Evolutionary conservation across 768 basidiomycete species (phyloP).

Genomic region (Clitopilus passeckerianus): DNA sequence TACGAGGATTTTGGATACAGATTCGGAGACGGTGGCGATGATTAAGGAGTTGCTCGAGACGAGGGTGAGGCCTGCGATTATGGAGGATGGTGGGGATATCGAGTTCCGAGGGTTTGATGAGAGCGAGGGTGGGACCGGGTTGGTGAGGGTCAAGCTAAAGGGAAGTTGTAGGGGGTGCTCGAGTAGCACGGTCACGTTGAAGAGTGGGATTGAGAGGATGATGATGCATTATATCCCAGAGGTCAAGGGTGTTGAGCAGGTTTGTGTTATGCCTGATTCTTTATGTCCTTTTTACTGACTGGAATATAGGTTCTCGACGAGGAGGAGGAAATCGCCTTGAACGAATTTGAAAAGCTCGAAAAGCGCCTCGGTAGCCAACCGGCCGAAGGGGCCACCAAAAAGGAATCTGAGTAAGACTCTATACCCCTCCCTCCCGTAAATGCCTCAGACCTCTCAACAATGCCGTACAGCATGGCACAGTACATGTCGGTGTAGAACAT

Average conservation of each 20-base stretch:
- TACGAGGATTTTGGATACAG: conserved; percentile 88
- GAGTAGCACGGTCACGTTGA: conserved; percentile 91
- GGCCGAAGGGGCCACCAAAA: conserved; percentile 30
- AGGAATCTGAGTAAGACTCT: conserved; percentile 40
- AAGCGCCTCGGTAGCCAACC: conserved; percentile 37
- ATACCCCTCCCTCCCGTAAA: neutral
- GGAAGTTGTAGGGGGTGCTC: conserved; percentile 96
- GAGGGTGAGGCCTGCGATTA: conserved; percentile 91
- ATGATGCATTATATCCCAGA: conserved; percentile 98
- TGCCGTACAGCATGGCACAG: conserved; percentile 57
- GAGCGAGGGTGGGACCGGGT: conserved; percentile 49
- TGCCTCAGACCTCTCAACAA: neutral
- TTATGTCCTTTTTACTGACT: conserved; percentile 1
- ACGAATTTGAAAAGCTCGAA: conserved; percentile 89
- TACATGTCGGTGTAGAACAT: conserved; percentile 71
- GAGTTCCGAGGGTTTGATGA: conserved; percentile 92
- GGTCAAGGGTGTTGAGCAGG: conserved; percentile 89
- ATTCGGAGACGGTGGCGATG: conserved; percentile 97
- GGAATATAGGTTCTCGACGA: conserved; percentile 73
- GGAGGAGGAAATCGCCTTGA: conserved; percentile 82
- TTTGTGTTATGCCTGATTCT: conserved; percentile 19
- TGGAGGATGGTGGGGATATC: conserved; percentile 99
- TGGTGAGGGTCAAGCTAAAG: conserved; percentile 89
- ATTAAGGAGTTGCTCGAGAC: conserved; percentile 97
- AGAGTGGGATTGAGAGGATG: conserved; percentile 98